phyloP scores from a whole-genome alignment of 2,329 filamentous ascomycete species.

The Periglandula ipomoeae region DNA sequence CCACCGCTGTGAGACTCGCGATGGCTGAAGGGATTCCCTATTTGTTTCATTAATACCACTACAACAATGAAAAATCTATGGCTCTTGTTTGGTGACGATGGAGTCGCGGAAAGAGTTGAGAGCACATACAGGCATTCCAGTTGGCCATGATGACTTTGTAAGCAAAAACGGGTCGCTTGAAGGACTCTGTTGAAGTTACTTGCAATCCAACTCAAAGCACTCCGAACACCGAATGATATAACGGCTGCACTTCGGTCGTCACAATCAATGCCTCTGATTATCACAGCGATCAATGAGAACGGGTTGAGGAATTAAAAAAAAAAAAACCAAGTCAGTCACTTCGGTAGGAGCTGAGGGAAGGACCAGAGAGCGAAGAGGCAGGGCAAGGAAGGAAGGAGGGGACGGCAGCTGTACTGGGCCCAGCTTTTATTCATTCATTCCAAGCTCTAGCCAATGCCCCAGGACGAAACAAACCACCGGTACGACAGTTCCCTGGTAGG shows the following conservation, averaged over 20 bases:
- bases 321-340: not conserved
- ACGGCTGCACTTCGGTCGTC: not conserved
- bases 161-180: not conserved
- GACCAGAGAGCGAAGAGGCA: not conserved
- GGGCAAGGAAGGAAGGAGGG: not conserved
- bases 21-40: slow-evolving; percentile 69
- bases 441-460: not conserved
- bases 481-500: not conserved
- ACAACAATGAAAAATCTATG: not conserved
- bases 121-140: slow-evolving; percentile 9
- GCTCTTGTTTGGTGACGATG: too few relatives aligned
- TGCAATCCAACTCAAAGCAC: not conserved
- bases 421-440: not conserved
- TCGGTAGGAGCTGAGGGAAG: not conserved
- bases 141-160: slow-evolving; percentile 9
- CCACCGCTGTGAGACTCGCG: slow-evolving; percentile 54
- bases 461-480: not conserved
- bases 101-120: not conserved
- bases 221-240: not conserved
- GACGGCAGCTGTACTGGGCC: not conserved
- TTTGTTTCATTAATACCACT: not conserved
- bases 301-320: too few relatives aligned
- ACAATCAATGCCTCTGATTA: not conserved
- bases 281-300: not conserved
- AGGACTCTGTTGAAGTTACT: not conserved